Conservation (phyloP, 352 stramenopile species). For the Phytophthora syringae region DNA sequence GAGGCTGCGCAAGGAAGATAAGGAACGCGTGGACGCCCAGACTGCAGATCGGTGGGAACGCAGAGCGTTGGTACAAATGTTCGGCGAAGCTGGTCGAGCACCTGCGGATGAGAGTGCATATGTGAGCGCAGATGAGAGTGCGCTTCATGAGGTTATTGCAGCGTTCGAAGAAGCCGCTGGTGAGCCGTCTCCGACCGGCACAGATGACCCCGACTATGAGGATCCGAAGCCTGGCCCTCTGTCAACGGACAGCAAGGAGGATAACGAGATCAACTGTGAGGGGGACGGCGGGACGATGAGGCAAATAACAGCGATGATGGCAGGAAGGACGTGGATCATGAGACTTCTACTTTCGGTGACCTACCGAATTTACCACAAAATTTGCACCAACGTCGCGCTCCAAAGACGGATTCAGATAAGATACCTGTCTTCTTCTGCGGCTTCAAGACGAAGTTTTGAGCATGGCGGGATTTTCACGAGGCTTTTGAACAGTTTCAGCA, state of each 20-base stretch:
- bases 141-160: not conserved
- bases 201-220: not conserved
- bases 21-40: not conserved
- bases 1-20: not conserved
- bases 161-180: not conserved
- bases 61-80: not conserved
- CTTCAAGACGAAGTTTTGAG: not conserved
- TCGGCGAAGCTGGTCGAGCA: not conserved
- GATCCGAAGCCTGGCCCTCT: not conserved
- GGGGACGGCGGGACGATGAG: not conserved
- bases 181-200: not conserved
- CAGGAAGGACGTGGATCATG: not conserved
- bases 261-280: not conserved
- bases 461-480: conserved; percentile 9
- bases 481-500: conserved; percentile 1
- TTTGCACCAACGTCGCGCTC: not conserved
- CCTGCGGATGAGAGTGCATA: no score
- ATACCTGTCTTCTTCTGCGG: not conserved
- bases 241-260: not conserved
- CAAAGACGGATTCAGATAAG: not conserved
- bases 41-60: no score
- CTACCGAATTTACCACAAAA: no score
- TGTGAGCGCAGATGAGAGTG: no score
- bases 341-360: not conserved
- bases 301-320: not conserved